Conservation (phyloP, 345 rosid species). For the Lumnitzera racemosa region DNA sequence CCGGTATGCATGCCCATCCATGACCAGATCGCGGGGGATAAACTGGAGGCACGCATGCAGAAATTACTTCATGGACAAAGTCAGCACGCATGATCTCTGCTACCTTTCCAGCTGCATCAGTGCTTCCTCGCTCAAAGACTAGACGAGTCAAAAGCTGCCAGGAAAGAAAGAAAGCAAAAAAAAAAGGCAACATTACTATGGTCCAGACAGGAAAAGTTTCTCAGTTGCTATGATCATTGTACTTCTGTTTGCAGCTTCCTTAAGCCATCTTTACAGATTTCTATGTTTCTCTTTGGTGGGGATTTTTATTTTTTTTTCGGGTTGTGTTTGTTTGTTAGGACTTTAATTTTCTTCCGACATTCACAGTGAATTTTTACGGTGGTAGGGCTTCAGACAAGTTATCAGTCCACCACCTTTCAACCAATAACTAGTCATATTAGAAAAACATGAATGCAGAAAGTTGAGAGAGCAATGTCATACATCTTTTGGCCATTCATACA, state of each 20-base stretch:
- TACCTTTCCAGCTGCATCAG: conserved; percentile 93
- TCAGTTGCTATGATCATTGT: too few species aligned
- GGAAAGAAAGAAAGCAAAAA: conserved; percentile 1
- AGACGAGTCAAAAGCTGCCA: conserved; percentile 88
- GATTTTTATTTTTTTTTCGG: too few species aligned
- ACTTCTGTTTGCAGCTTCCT: too few species aligned
- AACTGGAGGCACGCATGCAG: conserved; percentile 97
- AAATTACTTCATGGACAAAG: conserved; percentile 95
- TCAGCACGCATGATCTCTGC: conserved; percentile 95
- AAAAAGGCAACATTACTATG: not conserved
- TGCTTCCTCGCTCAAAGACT: conserved; percentile 90
- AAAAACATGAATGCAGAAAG: conserved; percentile 1
- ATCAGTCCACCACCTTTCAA: too few species aligned
- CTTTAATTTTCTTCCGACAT: too few species aligned
- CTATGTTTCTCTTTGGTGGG: too few species aligned
- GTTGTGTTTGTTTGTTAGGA: too few species aligned
- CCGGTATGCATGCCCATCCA: conserved; percentile 98
- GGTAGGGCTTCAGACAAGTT: too few species aligned
- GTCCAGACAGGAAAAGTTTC: not conserved
- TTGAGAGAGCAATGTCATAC: conserved; percentile 40
- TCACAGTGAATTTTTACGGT: too few species aligned
- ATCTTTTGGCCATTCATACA: conserved; percentile 97
- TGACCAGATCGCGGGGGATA: conserved; percentile 91
- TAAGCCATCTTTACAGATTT: too few species aligned
- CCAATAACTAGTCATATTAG: not conserved